Base-by-base conservation (phyloP, 179 eudicot genomes). In the Spinacia oleracea region DNA sequence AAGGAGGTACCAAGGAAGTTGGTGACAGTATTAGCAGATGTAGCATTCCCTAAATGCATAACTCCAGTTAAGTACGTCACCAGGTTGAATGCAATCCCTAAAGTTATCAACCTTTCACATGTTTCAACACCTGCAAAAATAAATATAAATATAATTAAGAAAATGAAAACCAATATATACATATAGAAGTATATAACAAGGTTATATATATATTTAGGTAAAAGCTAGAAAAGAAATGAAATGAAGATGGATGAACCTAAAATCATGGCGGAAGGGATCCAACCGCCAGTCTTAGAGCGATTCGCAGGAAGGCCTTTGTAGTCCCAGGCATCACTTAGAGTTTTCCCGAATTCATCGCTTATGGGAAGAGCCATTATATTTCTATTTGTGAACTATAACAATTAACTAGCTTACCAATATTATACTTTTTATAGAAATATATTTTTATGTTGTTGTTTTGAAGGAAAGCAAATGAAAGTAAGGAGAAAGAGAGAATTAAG, bases 1-100 rank as follows among this genome's bases (percentile, higher is more conserved):
- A 90, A 95, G 35, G 97, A 95, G 14, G 97, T 95, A 32, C 98
- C 98, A 2, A 95, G 80, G 87, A 95, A 95, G 76, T 95, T 95
- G 40, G 98, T 95, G 67, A 93, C 97, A 0, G 87, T 84, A 80
- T 93, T 95, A 38, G 98, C 98, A 0, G 98, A 82, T 31, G 74
- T 67, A 18, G 97, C 97, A 83, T 83, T 92, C 9, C 98, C 96
- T 76, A 92, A 75, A 81, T 94, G 98, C 97, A 94, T 94, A 3
- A 95, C 91, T 0, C 87, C 91, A 0, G 96, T 94, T 77, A 92
- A 75, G 84, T 94, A 94, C 1, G 98, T 92, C 70, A 94, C 97
- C 79, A 94, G 76, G 64, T 92, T 94, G 43, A 94, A 93, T 1
- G 96, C 98, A 1, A 94, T 92, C 5, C 98, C 98, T 23, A 94